Conservation (phyloP, 2,329 filamentous ascomycete genomes). For the Dothiorella sarmentorum region DNA sequence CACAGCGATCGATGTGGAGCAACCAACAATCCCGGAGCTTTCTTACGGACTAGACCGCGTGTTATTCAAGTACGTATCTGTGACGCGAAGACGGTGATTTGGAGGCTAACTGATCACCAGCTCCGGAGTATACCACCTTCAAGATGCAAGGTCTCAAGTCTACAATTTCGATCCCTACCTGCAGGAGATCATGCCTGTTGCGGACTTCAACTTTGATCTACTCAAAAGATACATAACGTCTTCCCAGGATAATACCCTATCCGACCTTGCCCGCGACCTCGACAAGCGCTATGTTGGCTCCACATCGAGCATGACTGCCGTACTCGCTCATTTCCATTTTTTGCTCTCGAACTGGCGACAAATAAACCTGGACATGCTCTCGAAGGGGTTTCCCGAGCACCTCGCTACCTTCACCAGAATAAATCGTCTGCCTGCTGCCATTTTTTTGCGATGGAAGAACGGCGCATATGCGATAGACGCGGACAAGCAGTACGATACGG, state of each 20-base stretch:
- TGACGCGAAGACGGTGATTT: background rate
- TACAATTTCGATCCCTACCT: constrained; percentile 98
- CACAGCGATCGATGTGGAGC: constrained; percentile 41
- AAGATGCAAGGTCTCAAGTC: constrained; percentile 80
- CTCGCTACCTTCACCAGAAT: constrained; percentile 68
- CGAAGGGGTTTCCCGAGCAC: constrained; percentile 61
- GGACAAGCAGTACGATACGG: constrained; percentile 84
- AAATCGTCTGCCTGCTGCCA: constrained; percentile 68
- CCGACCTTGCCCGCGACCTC: constrained; percentile 63
- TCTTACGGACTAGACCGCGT: constrained; percentile 78
- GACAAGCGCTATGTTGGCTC: constrained; percentile 85
- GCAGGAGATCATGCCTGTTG: constrained; percentile 85
- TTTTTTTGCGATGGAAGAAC: constrained; percentile 78
- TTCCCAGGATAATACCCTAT: constrained; percentile 72
- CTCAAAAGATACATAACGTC: constrained; percentile 87
- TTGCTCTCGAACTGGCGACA: constrained; percentile 80
- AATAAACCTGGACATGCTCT: constrained; percentile 65
- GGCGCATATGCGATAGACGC: constrained; percentile 92
- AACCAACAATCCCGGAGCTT: constrained; percentile 59
- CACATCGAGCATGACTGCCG: constrained; percentile 91
- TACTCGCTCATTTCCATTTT: constrained; percentile 87
- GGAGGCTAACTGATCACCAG: constrained; percentile 26
- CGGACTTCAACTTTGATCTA: constrained; percentile 87
- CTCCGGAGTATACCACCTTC: constrained; percentile 83
- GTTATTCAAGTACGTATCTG: constrained; percentile 70